Evolutionary conservation across 2,329 filamentous ascomycete species (phyloP), one percentile per base, ranked within the genome.

Genomic region (Sporothrix brasiliensis): DNA sequence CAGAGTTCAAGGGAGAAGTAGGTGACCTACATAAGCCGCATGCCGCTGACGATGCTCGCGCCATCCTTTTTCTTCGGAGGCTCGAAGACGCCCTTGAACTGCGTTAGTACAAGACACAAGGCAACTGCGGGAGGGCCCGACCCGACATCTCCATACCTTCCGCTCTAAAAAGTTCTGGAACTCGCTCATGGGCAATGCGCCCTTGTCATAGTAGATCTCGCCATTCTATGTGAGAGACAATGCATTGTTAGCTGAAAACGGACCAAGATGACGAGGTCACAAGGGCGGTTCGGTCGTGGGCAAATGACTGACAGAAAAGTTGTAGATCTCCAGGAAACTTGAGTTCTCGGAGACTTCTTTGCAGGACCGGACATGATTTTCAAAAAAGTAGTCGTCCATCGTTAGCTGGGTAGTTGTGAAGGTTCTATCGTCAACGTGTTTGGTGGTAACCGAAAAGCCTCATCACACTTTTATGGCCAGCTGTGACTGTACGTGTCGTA

Each of bases 361-460:
- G 76, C 85, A 88, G 60, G 81, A 77, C 11, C 79, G 75, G 71
- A 88, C 80, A 75, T 84, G 82, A 44, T 77, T 74, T 72, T 80
- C 79, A 74, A 88, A 88, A 78, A 88, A 82, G 76, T 87, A 88
- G 74, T 88, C 84, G 76, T 88, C 86, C 86, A 88, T 88, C 34
- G 72, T 39, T 61, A 11, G 50, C 14, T 16, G n/a, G 27, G 27
- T 21, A 9, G 63, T 24, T 41, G 76, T 69, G 56, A 50, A 50
- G 54, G 19, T 60, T 27, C 52, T 49, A 21, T 49, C 47, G 39
- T 58, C 6, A 44, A 39, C 34, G 54, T 49, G 44, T 19, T 16
- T 14, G 47, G 27, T 52, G 27, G 19, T 13, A 21, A 27, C 16
- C 2, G 61, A 21, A 50, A n/a, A 50, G 16, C 11, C 13, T n/a